Evolutionary conservation across 2,329 filamentous ascomycete genomes (phyloP).

Genomic region (Chrysoporthe austroafricana): DNA sequence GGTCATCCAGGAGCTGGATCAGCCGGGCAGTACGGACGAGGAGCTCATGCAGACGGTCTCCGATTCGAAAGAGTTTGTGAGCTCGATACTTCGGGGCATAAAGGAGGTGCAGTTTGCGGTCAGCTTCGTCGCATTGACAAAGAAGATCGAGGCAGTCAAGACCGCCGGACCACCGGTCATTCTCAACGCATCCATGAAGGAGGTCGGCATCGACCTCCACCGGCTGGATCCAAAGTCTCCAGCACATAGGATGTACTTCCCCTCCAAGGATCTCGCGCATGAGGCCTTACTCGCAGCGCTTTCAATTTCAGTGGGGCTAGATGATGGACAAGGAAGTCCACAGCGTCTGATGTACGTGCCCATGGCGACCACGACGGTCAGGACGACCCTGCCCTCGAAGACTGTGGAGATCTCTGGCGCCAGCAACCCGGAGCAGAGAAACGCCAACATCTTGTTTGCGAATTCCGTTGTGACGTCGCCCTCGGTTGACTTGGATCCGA

Average conservation of each 20-base stretch:
- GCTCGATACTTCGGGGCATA: conserved; percentile 86
- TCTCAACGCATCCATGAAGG: conserved; percentile 91
- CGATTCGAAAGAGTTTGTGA: conserved; percentile 89
- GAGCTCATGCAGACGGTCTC: conserved; percentile 81
- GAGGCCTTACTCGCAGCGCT: conserved; percentile 91
- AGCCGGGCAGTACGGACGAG: conserved; percentile 67
- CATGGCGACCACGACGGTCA: conserved; percentile 94
- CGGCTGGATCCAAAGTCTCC: conserved; percentile 90
- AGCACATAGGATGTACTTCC: conserved; percentile 98
- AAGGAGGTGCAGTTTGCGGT: conserved; percentile 96
- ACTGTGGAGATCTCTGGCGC: conserved; percentile 80
- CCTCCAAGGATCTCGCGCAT: conserved; percentile 88
- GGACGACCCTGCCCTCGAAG: conserved; percentile 93
- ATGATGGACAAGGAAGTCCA: conserved; percentile 84
- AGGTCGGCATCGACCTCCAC: conserved; percentile 90
- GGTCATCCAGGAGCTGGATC: conserved; percentile 74
- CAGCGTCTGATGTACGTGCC: conserved; percentile 91
- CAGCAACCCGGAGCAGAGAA: conserved; percentile 77
- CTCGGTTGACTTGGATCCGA: conserved; percentile 89
- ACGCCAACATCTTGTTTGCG: conserved; percentile 94
- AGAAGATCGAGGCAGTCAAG: conserved; percentile 71
- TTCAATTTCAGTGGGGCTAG: conserved; percentile 87
- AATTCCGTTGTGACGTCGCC: conserved; percentile 97
- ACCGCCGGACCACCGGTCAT: conserved; percentile 72
- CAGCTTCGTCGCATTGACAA: conserved; percentile 86